Base-by-base conservation (phyloP, 805 yeast species). In the Scheffersomyces amazonensis region DNA sequence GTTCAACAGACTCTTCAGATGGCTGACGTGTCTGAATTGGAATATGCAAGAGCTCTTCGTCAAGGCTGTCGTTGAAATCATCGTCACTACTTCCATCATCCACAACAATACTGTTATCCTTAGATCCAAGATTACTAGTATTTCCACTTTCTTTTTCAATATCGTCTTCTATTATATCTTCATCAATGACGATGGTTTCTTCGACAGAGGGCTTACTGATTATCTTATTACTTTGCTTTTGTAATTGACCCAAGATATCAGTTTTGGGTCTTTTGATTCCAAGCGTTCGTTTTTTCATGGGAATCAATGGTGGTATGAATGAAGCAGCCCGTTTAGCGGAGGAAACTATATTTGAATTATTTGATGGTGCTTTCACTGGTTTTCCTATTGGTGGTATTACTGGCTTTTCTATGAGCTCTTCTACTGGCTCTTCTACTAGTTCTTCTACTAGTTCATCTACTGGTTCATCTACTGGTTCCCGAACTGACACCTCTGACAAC, bases 11-110 rank as follows among this genome's bases (percentile, higher is more conserved):
- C 22, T 6, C 9, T 32, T 16, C 5, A n/a, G n/a, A 21, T 13
- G 10, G 9, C 13, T 12, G 13, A 32, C 35, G 7, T 25, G 29
- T 25, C 13, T 25, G 5, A 7, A 35, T 39, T 2, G 47, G 38
- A 16, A 50, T 35, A 15, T 34, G 24, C 9, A 46, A 45, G 15
- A 52, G 41, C 32, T 49, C 55, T 4, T 52, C 56, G 32, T 58
- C 61, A 28, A 51, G 42, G 3, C 48, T 52, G 30, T 53, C 60
- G 34, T 50, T 45, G 37, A 60, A 52, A 37, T 56, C 58, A 24
- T 52, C 54, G 21, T 47, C 54, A 11, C 42, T 42, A 16, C 18
- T 28, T 5, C n/a, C 32, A 11, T n/a, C 22, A 30, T 35, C 33
- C 16, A 18, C 27, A n/a, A 16, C 23, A 6, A 20, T 27, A 23